These are phyloP conservation scores for Talaromyces adpressus DNA, from an alignment of 495 filamentous ascomycete genomes.

Conservation along the genomic window DNA sequence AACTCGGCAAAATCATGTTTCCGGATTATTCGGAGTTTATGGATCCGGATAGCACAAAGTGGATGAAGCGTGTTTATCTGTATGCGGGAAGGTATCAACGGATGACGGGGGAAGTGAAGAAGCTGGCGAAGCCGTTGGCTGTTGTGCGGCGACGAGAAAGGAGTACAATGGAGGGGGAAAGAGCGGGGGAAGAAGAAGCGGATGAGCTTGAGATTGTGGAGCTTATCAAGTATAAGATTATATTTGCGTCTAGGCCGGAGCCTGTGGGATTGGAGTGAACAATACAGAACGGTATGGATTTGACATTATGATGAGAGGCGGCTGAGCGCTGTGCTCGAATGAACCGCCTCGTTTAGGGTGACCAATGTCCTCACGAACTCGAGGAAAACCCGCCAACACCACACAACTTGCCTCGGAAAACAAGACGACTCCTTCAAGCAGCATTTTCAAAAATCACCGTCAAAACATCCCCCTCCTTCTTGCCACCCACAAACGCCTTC, in stretches of 20 bases:
- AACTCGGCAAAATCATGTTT: conserved; percentile 71
- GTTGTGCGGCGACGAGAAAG: conserved; percentile 54
- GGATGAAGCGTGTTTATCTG: conserved; percentile 86
- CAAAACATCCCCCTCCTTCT: conserved; percentile 34
- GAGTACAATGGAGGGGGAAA: too few relatives aligned
- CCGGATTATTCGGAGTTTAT: conserved; percentile 56
- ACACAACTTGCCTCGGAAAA: neutral
- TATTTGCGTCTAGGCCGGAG: conserved; percentile 83
- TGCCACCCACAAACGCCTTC: conserved; percentile 36
- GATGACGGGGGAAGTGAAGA: conserved; percentile 85
- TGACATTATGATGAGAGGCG: neutral
- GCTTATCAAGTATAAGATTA: conserved; percentile 79
- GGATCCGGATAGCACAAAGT: conserved; percentile 46
- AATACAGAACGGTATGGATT: neutral
- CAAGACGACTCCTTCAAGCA: neutral
- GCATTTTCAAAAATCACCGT: conserved; percentile 42
- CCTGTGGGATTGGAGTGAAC: conserved; percentile 49
- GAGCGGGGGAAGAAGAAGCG: too few relatives aligned
- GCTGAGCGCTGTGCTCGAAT: neutral
- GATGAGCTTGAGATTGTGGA: conserved; percentile 71
- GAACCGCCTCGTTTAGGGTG: neutral
- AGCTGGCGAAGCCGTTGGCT: conserved; percentile 67
- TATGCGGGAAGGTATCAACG: conserved; percentile 88
- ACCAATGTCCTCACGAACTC: neutral
- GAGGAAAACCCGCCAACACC: neutral